Percentiles rank a stretch among this genome's conserved stretches.
Evolutionary conservation across 768 basidiomycete species (phyloP).

Genomic region (Erythrobasidium yunnanense): DNA sequence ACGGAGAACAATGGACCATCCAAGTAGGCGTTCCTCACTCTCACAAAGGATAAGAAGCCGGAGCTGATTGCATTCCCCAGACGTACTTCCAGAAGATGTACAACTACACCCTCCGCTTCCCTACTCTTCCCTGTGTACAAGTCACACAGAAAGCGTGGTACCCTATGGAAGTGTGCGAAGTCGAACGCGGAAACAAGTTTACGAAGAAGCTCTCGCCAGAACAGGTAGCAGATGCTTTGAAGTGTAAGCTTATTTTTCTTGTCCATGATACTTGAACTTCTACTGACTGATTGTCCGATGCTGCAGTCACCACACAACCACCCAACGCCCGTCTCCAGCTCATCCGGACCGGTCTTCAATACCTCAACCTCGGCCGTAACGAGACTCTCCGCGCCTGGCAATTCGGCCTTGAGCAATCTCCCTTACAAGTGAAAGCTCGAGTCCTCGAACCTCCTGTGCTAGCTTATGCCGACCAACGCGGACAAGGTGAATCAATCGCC

Average conservation of each 20-base stretch:
- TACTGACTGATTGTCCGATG: not conserved
- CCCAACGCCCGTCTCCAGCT: conserved; percentile 8
- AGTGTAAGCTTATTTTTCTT: conserved; percentile 4
- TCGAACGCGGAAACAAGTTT: conserved; percentile 29
- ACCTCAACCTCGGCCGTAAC: conserved; percentile 7
- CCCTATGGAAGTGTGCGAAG: conserved; percentile 27
- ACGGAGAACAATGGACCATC: not conserved
- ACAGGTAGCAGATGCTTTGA: conserved; percentile 28
- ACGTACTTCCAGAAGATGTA: conserved; percentile 26
- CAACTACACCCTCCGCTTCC: conserved; percentile 18
- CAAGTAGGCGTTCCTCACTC: no score
- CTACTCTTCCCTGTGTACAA: conserved; percentile 26
- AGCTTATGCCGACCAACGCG: not conserved
- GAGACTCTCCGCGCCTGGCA: conserved; percentile 14
- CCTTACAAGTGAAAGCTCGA: conserved; percentile 21
- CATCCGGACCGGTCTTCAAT: conserved; percentile 10
- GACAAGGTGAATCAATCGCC: conserved; percentile 3
- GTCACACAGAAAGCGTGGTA: conserved; percentile 31
- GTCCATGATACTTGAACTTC: not conserved
- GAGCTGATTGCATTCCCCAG: no score
- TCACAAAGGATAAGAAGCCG: no score
- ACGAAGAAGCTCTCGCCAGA: conserved; percentile 27
- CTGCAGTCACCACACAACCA: conserved; percentile 17
- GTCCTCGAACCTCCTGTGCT: conserved; percentile 15
- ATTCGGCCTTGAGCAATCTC: conserved; percentile 14